Evolutionary conservation across 768 basidiomycete genomes (phyloP), one percentile per base, ranked within the genome.

Genomic region (Trametes cinnabarina): DNA sequence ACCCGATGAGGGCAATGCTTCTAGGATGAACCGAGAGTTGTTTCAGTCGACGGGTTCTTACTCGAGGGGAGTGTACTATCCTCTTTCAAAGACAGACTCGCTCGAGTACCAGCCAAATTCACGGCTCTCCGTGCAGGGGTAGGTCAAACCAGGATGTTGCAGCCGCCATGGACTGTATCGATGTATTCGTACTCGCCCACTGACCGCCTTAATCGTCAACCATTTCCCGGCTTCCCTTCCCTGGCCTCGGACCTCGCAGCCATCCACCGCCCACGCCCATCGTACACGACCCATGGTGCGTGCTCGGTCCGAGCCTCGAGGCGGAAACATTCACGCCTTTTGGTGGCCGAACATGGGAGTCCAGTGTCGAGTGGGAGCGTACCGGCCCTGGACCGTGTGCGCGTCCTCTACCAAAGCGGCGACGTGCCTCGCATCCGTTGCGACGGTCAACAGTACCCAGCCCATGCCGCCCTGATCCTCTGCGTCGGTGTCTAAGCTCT

Each of bases 341-440:
- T 42, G 17, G 12, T 44, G 25, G 39, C 51, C 58, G 39, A 53
- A 42, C 46, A 42, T 46, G 47, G 51, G 51, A 26, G 8, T 22
- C 23, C n/a, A 40, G 11, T 23, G 46, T 59, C 58, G 58, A 53
- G 58, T 59, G 58, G 41, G 58, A 59, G 34, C 20, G 10, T 20
- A 2, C 25, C 7, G 19, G n/a, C 15, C 9, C 26, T 23, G 28
- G 19, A 15, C 23, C 49, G 49, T 40, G 51, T 15, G 39, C 17
- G 19, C 9, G 3, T 30, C 17, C 50, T 37, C 37, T 25, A 35
- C 46, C 30, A 22, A 58, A 25, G 8, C 4, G 58, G 51, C 15
- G 51, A 26, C 40, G 58, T 59, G 51, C 58, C 58, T 58, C 47
- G 51, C 46, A 47, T 51, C 57, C 57, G 39, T n/a, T 47, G 15